phyloP scores from a whole-genome alignment of 306 rosid species.

The Trifolium fragiferum region DNA sequence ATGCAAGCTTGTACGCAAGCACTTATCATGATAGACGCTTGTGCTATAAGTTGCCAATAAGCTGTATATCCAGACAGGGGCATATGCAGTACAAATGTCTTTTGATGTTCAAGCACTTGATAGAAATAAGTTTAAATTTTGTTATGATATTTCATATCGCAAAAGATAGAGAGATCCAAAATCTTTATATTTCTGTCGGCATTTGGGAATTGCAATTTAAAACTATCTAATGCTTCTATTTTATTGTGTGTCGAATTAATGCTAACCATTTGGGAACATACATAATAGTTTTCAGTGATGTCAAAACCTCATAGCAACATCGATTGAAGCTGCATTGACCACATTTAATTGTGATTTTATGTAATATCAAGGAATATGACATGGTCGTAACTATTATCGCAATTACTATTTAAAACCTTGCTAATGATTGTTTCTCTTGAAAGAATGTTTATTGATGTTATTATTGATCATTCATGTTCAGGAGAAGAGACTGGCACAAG shows the following conservation, averaged over 20 bases:
- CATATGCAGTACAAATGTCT: background rate
- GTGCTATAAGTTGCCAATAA: too few relatives aligned
- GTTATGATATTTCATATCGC: background rate
- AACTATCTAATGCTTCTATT: background rate
- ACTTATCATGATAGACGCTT: too few relatives aligned
- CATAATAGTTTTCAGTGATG: background rate
- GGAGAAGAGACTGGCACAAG: constrained; percentile 81
- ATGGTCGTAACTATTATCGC: background rate
- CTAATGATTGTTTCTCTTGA: background rate
- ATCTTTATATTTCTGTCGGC: background rate
- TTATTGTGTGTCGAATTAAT: background rate
- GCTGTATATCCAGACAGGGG: too few relatives aligned
- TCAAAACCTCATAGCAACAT: background rate
- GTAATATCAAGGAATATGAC: background rate
- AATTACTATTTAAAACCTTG: background rate
- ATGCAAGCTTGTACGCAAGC: too few relatives aligned
- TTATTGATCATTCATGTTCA: constrained; percentile 42
- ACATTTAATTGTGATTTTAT: background rate
- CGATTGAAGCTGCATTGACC: background rate
- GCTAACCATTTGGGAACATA: background rate
- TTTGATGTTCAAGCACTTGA: background rate
- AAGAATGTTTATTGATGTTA: constrained; percentile 29
- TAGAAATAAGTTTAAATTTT: background rate
- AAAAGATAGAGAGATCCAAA: background rate
- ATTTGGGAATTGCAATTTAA: background rate